Base-by-base conservation (phyloP, 768 basidiomycete species). In the Russula vinacea region DNA sequence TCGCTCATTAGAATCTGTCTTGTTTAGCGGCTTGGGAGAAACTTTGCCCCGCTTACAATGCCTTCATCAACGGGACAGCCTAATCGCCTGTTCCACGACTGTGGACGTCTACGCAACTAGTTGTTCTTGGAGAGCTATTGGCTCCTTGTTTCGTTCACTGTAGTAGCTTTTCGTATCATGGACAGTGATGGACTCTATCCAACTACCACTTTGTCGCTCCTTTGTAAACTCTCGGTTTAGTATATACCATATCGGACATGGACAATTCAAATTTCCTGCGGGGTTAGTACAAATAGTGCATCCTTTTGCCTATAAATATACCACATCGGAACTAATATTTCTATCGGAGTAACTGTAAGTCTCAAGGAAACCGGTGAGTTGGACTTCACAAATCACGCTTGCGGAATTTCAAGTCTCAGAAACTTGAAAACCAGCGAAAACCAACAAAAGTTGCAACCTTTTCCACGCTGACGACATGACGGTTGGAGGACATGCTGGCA, bases 251-350 rank as follows among this genome's bases (percentile, higher is more conserved):
- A 35, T n/a, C 29, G n/a, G 39, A 58, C 32, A n/a, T n/a, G 57
- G 75, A 74, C 67, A 68, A 74, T 57, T 73, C n/a, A n/a, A 10
- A n/a, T 72, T 8, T n/a, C n/a, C n/a, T n/a, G n/a, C n/a, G n/a
- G n/a, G n/a, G n/a, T n/a, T n/a, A n/a, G n/a, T n/a, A n/a, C n/a
- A n/a, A n/a, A n/a, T n/a, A n/a, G n/a, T n/a, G n/a, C n/a, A n/a
- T n/a, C n/a, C n/a, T n/a, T n/a, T n/a, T n/a, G n/a, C n/a, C n/a
- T n/a, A n/a, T n/a, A n/a, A n/a, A n/a, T n/a, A n/a, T n/a, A n/a
- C n/a, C n/a, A n/a, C n/a, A n/a, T n/a, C n/a, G n/a, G n/a, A n/a
- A n/a, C n/a, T n/a, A n/a, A n/a, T n/a, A n/a, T n/a, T n/a, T n/a
- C n/a, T n/a, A n/a, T n/a, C n/a, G n/a, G n/a, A n/a, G n/a, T n/a